Conservation (phyloP, 768 basidiomycete species). For the Mycena chlorophos region DNA sequence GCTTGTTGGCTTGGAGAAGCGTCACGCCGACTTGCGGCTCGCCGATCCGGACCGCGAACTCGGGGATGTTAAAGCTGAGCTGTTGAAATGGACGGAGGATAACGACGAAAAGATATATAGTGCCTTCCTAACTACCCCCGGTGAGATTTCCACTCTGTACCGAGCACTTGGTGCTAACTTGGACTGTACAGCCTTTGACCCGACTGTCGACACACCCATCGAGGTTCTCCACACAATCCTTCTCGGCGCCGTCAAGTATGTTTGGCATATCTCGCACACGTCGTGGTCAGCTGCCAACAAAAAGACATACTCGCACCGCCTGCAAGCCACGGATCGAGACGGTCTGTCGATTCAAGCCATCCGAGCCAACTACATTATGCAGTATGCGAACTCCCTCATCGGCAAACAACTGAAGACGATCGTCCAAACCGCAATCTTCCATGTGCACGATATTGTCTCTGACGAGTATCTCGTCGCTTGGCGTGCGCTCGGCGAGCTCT, state of each 20-base stretch:
- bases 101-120: conserved; percentile 30
- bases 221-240: conserved; percentile 32
- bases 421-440: conserved; percentile 27
- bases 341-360: conserved; percentile 28
- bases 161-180: not conserved
- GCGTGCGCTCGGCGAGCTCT: conserved; percentile 20
- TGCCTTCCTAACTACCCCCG: conserved; percentile 30
- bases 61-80: conserved; percentile 26
- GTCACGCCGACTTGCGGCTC: conserved; percentile 23
- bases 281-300: conserved; percentile 17
- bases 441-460: conserved; percentile 26
- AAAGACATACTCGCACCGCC: conserved; percentile 17
- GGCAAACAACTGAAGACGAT: conserved; percentile 31
- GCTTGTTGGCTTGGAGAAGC: conserved; percentile 35
- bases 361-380: conserved; percentile 27
- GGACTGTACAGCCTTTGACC: conserved; percentile 10
- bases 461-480: conserved; percentile 23
- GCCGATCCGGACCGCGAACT: conserved; percentile 14
- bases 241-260: conserved; percentile 31
- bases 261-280: conserved; percentile 27
- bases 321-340: conserved; percentile 21
- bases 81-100: conserved; percentile 30
- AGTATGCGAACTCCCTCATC: conserved; percentile 29
- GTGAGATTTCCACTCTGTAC: conserved; percentile 13
- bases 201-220: conserved; percentile 18